Percentiles rank a stretch among this genome's conserved stretches.
Evolutionary conservation across 805 yeast genomes (phyloP).

Genomic region (Myxozyma udenii): DNA sequence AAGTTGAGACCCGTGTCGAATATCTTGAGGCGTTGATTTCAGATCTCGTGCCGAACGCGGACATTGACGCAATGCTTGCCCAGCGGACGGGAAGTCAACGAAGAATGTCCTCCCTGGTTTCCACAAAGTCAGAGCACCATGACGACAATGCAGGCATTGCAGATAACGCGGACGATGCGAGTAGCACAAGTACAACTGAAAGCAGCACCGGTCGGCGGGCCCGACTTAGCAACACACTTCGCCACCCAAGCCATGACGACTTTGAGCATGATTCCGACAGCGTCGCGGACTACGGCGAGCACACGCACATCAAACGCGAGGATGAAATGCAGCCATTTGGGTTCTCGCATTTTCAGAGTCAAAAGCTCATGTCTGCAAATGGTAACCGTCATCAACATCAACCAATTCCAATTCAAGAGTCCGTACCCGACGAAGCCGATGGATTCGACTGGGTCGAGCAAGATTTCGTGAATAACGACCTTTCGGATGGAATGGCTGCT

Average conservation of each 20-base stretch:
- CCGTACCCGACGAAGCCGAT: conserved; percentile 46
- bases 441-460: conserved; percentile 63
- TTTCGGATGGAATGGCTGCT: conserved; percentile 64
- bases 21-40: conserved; percentile 47
- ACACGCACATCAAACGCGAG: neutral
- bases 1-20: conserved; percentile 59
- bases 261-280: neutral
- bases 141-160: too few species aligned
- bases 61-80: conserved; percentile 43
- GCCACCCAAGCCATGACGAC: too few species aligned
- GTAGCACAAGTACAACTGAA: neutral
- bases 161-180: neutral
- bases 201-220: neutral
- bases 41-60: conserved; percentile 47
- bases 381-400: conserved; percentile 9
- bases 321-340: neutral
- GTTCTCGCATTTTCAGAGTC: neutral
- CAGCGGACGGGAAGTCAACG: conserved; percentile 1
- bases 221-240: neutral
- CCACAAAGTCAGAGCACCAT: neutral
- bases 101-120: neutral
- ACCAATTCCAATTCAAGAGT: conserved; percentile 33
- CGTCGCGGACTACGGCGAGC: neutral
- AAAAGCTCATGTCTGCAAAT: neutral
- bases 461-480: conserved; percentile 38